Percentiles rank a stretch among this genome's conserved stretches.
Evolutionary conservation across 2,329 filamentous ascomycete species (phyloP).

Genomic region (Colletotrichum nymphaeae): DNA sequence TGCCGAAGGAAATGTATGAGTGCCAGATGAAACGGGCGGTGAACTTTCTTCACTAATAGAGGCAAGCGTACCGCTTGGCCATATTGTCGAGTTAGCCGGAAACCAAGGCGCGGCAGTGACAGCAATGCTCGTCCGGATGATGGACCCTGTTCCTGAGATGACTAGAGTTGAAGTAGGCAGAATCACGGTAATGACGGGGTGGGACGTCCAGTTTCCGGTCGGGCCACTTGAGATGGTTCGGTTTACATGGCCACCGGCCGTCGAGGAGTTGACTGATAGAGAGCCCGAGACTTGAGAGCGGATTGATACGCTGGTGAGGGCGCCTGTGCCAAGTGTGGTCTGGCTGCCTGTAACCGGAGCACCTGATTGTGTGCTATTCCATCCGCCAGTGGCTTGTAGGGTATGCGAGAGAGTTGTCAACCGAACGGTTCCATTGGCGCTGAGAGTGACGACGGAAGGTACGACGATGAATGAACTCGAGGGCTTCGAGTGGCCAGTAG

Average conservation of each 20-base stretch:
- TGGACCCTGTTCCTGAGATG: background rate
- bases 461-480: background rate
- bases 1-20: background rate
- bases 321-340: background rate
- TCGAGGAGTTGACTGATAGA: background rate
- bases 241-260: background rate
- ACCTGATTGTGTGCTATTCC: background rate
- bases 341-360: background rate
- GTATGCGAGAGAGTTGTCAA: background rate
- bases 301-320: background rate
- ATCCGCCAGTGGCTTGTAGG: background rate
- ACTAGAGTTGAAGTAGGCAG: background rate
- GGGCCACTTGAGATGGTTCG: background rate
- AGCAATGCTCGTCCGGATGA: background rate
- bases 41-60: conserved; percentile 13
- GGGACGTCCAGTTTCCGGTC: background rate
- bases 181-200: background rate
- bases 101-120: background rate
- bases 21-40: background rate
- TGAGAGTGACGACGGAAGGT: background rate
- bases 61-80: conserved; percentile 7
- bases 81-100: conserved; percentile 7
- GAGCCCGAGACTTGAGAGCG: background rate
- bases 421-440: background rate
- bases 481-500: background rate